Base-by-base conservation (phyloP, 345 rosid species). In the Streptanthus diversifolius region DNA sequence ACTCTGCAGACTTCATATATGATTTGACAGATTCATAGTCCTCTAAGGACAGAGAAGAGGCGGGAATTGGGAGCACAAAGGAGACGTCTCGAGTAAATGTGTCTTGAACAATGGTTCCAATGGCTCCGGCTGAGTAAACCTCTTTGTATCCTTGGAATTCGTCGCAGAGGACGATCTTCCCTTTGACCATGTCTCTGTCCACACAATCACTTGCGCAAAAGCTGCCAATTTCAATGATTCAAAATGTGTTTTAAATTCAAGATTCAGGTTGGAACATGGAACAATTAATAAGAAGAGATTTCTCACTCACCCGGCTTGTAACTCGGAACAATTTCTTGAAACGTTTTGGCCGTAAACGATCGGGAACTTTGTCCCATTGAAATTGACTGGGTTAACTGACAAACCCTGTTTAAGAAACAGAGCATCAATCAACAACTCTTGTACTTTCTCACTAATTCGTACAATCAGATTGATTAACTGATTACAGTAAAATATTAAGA, bases 81-180 rank as follows among this genome's bases (percentile, higher is more conserved):
- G 86, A 35, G 39, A 24, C 25, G 57, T 70, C 75, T 12, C 19
- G 37, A 35, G 1, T 0, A 5, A 40, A 3, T 13, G 9, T 8
- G 41, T 72, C 66, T 2, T 6, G n/a, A 33, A 73, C 25, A 51
- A 80, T 76, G 57, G 78, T 27, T 35, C 88, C 85, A 8, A 33
- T 17, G 10, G 85, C 87, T 60, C 86, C 77, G n/a, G 77, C 81
- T n/a, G 1, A 2, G 3, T 8, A 14, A 70, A 80, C 73, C 15
- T n/a, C 74, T 4, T 1, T 3, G 15, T 0, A 12, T 41, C 81
- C 80, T 0, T 0, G 0, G 10, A 0, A 7, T 0, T 1, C 14
- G 13, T 53, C 75, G 19, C 85, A 84, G 27, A 82, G 27, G 5
- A 79, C 75, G 36, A 82, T 82, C 67, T 80, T 84, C 40, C 77